Evolutionary conservation across 345 rosid genomes (phyloP).

Genomic region (Iberis pinnata): DNA sequence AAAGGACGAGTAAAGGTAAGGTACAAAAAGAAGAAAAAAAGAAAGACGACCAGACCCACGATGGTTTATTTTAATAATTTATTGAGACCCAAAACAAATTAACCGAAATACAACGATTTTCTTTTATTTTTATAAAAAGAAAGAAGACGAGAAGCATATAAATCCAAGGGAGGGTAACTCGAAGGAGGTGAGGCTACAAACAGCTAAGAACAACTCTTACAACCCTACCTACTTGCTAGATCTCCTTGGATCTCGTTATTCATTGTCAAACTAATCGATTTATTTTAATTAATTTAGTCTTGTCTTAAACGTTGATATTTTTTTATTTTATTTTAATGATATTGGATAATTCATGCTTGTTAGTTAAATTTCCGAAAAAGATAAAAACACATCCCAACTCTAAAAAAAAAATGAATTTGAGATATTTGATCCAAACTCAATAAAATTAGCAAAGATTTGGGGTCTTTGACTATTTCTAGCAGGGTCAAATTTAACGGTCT

Average conservation of each 20-base stretch:
- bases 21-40: constrained; percentile 19
- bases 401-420: too few relatives aligned
- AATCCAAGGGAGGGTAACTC: constrained; percentile 6
- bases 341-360: too few relatives aligned
- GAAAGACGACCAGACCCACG: constrained; percentile 26
- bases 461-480: too few relatives aligned
- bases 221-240: constrained; percentile 14
- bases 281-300: neutral
- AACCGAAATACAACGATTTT: too few relatives aligned
- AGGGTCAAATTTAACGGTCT: too few relatives aligned
- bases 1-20: constrained; percentile 25
- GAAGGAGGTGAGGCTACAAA: constrained; percentile 18
- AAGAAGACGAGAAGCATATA: constrained; percentile 19
- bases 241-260: constrained; percentile 17
- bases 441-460: too few relatives aligned
- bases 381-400: too few relatives aligned
- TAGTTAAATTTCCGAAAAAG: too few relatives aligned
- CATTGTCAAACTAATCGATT: neutral
- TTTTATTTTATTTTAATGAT: too few relatives aligned
- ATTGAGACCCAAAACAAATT: neutral
- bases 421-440: too few relatives aligned
- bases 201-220: constrained; percentile 9
- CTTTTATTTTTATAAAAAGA: neutral
- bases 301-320: too few relatives aligned
- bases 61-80: constrained; percentile 16